Evolutionary conservation across 805 yeast species (phyloP), one percentile per base, ranked within the genome.

Genomic region (Hanseniaspora pseudoguilliermondii): DNA sequence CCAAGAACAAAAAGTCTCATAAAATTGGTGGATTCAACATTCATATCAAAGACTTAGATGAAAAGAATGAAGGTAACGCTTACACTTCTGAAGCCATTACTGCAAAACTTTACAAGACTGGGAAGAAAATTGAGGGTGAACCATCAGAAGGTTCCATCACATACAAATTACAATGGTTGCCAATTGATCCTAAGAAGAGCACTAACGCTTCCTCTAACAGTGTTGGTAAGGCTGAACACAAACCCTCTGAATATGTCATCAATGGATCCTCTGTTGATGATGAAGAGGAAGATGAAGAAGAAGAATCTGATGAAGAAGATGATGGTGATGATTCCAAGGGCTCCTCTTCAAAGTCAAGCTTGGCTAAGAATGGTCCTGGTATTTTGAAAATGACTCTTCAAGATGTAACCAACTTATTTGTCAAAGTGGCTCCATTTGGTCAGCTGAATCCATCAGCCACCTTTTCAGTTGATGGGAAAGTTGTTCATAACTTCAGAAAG

Each of bases 361-460:
- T 60, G 27, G 78, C 79, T 11, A 83, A 80, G 54, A 68, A 82
- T n/a, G 88, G 84, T 62, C 79, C 81, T 52, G 95, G 93, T 73
- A 81, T 86, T 57, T 71, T 84, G 68, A 84, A 83, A 62, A 62
- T 85, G 41, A 74, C 75, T 11, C 67, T 86, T 50, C 81, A 82
- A 58, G 77, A 78, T 58, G 87, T 86, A 23, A 74, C 72, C 51
- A 73, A 77, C 48, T 72, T 86, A 64, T 84, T 82, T 62, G 64
- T 70, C 18, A 66, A 80, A 4, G 64, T 72, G 32, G 76, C 88
- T 0, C 58, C 81, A 63, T 66, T 70, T 39, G 75, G 75, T 29
- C 61, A 60, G 35, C 59, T 75, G 59, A 70, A 83, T 64, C 84
- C 93, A 32, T 81, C 77, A 66, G 89, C 89, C 16, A 86, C 83